phyloP scores from a whole-genome alignment of 176 grass and related monocot genomes.

The Oryza coarctata region DNA sequence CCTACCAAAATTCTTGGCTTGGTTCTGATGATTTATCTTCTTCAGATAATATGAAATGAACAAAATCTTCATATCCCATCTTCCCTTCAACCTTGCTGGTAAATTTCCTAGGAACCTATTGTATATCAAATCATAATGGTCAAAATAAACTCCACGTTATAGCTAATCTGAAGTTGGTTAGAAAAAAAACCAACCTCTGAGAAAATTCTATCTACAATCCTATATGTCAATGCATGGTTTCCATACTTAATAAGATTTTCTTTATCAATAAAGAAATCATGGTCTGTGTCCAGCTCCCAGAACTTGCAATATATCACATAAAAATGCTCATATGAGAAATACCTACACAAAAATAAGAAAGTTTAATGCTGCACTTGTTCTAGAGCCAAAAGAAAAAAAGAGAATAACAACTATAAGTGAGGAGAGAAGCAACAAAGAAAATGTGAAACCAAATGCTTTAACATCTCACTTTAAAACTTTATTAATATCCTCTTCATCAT shows the following conservation, averaged over 20 bases:
- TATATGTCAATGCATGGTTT: conserved; percentile 95
- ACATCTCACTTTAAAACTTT: conserved; percentile 79
- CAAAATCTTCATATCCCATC: conserved; percentile 96
- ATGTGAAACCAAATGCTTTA: conserved; percentile 11
- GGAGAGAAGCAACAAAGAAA: conserved; percentile 3
- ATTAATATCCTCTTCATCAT: conserved; percentile 98
- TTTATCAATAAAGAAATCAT: conserved; percentile 94
- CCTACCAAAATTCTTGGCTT: conserved; percentile 75
- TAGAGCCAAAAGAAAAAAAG: not conserved
- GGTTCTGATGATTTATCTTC: conserved; percentile 85
- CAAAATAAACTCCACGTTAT: not conserved
- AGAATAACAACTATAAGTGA: not conserved
- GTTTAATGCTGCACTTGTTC: not conserved
- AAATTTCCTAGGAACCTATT: conserved; percentile 91
- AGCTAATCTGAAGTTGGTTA: conserved; percentile 19
- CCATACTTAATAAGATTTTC: conserved; percentile 97
- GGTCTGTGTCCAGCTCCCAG: conserved; percentile 97
- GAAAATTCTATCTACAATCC: conserved; percentile 98
- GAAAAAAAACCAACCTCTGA: conserved; percentile 63
- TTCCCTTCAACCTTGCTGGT: conserved; percentile 78
- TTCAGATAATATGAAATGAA: conserved; percentile 91
- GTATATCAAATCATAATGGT: conserved; percentile 14
- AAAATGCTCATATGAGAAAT: conserved; percentile 97
- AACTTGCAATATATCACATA: conserved; percentile 98
- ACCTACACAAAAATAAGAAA: conserved; percentile 48